Base-by-base conservation (phyloP, 2,329 filamentous ascomycete genomes). In the Cladosporium sp. region DNA sequence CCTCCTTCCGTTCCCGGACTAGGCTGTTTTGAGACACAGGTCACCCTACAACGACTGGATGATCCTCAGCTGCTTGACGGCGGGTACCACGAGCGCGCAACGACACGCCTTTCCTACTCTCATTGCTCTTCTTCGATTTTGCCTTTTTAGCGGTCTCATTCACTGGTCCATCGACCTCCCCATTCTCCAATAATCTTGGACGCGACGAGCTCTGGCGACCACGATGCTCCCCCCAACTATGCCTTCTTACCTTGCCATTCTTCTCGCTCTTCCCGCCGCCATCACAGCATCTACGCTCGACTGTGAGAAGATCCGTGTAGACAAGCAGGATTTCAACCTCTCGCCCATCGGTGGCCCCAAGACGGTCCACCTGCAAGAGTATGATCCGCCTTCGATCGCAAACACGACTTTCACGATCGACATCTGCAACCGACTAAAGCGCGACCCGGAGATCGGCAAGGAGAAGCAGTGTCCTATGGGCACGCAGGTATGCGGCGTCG, bases 321-420 rank as follows among this genome's bases (percentile, higher is more conserved):
- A 84, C 58, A 75, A 74, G 19, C 75, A 80, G 55, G 75, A 72
- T 31, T 91, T 86, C 68, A 77, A 90, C 69, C 74, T 92, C 31
- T 73, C 74, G 22, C 69, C 75, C 57, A 78, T 91, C 7, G 75
- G 72, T 5, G 87, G 86, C 1, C 84, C 85, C 33, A 85, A 86
- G 66, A 81, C 83, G 0, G 83, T 89, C 35, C 77, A 88, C 63
- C 75, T 75, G 60, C 74, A 76, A 57, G 66, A 73, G 11, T 63
- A 67, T 4, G 64, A 63, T 7, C 76, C 77, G 16, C 77, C 74
- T 13, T 74, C 75, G 13, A 74, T 80, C 28, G 76, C 75, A 55
- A 93, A 93, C 68, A 89, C 83, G 22, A 92, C 88, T 41, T 95
- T 89, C 69, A 91, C 87, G 1, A 66, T 95, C 53, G 86, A 95